Evolutionary conservation across 371 early-diverging fungal genomes (phyloP), one percentile per base, ranked within the genome.

Genomic region (Sporodiniella umbellata): DNA sequence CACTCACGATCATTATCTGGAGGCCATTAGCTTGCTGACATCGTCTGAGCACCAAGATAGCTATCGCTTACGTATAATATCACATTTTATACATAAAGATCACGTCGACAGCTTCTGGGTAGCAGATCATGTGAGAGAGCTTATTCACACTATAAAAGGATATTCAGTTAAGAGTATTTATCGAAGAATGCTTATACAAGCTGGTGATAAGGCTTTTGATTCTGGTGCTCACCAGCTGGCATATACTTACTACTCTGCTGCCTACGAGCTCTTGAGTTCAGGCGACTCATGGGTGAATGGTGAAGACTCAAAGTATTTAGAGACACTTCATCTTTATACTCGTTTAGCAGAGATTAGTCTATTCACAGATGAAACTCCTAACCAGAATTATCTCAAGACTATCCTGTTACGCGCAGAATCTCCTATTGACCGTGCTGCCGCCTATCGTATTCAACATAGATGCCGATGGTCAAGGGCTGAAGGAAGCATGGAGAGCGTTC

Each of bases 71-170:
- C 59, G 60, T 17, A 76, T 76, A 15, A 72, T 66, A 1, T 38
- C 49, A 7, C 63, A 66, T 46, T 72, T 72, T 33, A 65, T 72
- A 54, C 37, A 55, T n/a, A 54, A 62, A 23, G 46, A 64, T 4
- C 42, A 56, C 8, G 59, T 64, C 0, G 72, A 72, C 39, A 60
- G 59, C 10, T 76, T 75, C 42, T 75, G 75, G 75, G 72, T 72
- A 1, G 87, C 89, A 11, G 81, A 83, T 43, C 81, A 93, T 59
- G 76, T 96, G 46, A 75, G 87, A 58, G 85, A 85, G 45, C 91
- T 93, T 6, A 75, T 93, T 52, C 80, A 76, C 30, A 75, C 92
- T 42, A 87, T 95, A 54, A 86, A 93, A 51, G 86, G 92, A 8
- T 53, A 55, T 12, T 46, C 60, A 10, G 54, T 57, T 14, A 72